phyloP scores from a whole-genome alignment of 1,284 basidiomycete species.

The Stereum hirsutum region DNA sequence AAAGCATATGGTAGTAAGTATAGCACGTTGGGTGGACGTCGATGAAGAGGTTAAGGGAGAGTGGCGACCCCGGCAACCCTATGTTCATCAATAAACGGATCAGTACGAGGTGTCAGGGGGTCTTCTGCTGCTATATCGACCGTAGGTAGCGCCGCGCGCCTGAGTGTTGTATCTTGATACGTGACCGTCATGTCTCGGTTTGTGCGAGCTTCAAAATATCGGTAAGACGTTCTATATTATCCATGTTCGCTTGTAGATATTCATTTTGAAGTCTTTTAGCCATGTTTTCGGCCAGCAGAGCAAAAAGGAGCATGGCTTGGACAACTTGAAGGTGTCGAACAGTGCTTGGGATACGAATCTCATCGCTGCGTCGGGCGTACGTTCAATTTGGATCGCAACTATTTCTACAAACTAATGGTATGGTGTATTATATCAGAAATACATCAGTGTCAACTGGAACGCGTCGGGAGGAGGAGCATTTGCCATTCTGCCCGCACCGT shows the following conservation, averaged over 20 bases:
- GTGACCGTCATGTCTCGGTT: constrained; percentile 70
- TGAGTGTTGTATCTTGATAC: too few species aligned
- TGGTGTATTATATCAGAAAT: constrained; percentile 41
- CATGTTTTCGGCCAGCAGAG: constrained; percentile 86
- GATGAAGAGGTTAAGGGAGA: too few species aligned
- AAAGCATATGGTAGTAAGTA: too few species aligned
- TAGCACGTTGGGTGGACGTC: too few species aligned
- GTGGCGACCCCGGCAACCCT: too few species aligned
- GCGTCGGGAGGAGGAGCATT: constrained; percentile 95
- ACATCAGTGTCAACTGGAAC: constrained; percentile 92
- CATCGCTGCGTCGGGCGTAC: constrained; percentile 76
- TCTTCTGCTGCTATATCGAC: too few species aligned
- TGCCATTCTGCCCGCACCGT: constrained; percentile 80
- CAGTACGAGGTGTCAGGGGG: too few species aligned
- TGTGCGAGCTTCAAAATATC: constrained; percentile 65
- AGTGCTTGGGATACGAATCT: constrained; percentile 97
- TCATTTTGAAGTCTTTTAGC: constrained; percentile 26
- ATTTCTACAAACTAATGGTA: constrained; percentile 1
- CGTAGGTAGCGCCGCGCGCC: too few species aligned
- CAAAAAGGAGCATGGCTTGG: constrained; percentile 79
- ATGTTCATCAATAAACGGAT: too few species aligned
- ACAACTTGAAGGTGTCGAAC: constrained; percentile 87
- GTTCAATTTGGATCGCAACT: constrained; percentile 15
- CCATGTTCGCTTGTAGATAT: neutral
- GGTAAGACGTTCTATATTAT: constrained; percentile 31